phyloP scores from a whole-genome alignment of 306 rosid species.

The Casuarina glauca region DNA sequence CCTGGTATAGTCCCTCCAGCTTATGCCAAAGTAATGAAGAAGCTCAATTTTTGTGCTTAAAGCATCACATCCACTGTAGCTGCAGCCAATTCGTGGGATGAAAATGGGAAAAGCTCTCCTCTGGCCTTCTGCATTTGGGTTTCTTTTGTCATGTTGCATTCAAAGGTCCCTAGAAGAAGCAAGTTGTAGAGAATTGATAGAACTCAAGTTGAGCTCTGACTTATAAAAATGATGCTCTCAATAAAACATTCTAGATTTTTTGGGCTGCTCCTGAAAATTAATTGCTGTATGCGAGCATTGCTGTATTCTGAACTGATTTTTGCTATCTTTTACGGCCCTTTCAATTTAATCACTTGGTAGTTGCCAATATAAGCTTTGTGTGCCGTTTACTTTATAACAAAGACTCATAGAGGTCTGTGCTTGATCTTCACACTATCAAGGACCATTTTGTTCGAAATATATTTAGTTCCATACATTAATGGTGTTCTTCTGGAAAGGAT shows the following conservation, averaged over 20 bases:
- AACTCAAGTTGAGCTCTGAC: slow-evolving; percentile 20
- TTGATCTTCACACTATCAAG: too few relatives aligned
- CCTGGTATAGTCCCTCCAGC: slow-evolving; percentile 69
- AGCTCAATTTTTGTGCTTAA: slow-evolving; percentile 68
- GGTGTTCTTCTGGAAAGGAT: too few relatives aligned
- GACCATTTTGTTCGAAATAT: too few relatives aligned
- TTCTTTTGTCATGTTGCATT: slow-evolving; percentile 23
- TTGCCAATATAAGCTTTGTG: too few relatives aligned
- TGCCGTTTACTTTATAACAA: too few relatives aligned
- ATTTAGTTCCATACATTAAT: too few relatives aligned
- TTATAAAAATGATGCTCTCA: slow-evolving; percentile 16
- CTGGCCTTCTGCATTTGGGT: slow-evolving; percentile 16
- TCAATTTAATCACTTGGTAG: too few relatives aligned
- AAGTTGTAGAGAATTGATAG: slow-evolving; percentile 22
- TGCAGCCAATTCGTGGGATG: slow-evolving; percentile 25
- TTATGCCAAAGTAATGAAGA: slow-evolving; percentile 93
- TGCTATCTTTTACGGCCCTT: not conserved
- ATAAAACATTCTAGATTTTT: slow-evolving; percentile 1
- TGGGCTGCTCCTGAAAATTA: not conserved
- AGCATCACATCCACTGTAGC: slow-evolving; percentile 17
- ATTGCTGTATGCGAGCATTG: not conserved
- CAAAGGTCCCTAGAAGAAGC: slow-evolving; percentile 37
- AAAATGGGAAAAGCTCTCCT: slow-evolving; percentile 23
- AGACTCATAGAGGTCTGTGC: too few relatives aligned
- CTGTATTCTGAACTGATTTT: not conserved